These are phyloP conservation scores for Starmerella kuoi DNA, from an alignment of 805 yeast species.

Conservation along the genomic window DNA sequence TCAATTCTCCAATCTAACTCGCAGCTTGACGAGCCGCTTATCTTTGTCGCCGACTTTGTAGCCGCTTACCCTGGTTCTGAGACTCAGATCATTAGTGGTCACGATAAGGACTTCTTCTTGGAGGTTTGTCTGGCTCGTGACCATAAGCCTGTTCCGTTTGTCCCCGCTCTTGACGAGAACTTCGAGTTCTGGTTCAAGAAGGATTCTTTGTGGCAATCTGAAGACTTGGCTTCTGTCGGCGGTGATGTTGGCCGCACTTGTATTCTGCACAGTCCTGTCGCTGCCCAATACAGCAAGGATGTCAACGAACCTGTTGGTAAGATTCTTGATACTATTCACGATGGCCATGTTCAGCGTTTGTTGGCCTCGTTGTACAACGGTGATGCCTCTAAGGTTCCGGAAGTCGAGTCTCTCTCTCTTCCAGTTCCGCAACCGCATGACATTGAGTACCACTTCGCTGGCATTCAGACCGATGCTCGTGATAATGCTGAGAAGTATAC, in stretches of 20 bases:
- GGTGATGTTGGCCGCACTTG: slow-evolving; percentile 98
- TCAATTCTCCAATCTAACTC: slow-evolving; percentile 66
- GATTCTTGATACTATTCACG: slow-evolving; percentile 76
- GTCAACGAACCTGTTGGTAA: slow-evolving; percentile 89
- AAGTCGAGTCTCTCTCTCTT: slow-evolving; percentile 80
- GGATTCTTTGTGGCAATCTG: slow-evolving; percentile 98
- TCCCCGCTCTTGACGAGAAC: slow-evolving; percentile 87
- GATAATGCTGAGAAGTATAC: slow-evolving; percentile 26
- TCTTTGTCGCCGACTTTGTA: slow-evolving; percentile 48
- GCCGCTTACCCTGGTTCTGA: slow-evolving; percentile 60
- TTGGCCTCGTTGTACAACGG: slow-evolving; percentile 52
- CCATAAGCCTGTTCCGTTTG: slow-evolving; percentile 97
- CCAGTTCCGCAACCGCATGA: slow-evolving; percentile 28
- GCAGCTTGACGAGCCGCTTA: slow-evolving; percentile 52
- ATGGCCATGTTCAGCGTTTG: slow-evolving; percentile 69
- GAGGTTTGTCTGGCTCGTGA: slow-evolving; percentile 65
- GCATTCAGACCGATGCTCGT: slow-evolving; percentile 20
- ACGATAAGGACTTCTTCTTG: slow-evolving; percentile 88
- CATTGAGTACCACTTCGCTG: slow-evolving; percentile 25
- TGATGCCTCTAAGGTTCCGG: slow-evolving; percentile 65
- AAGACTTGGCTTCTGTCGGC: slow-evolving; percentile 89
- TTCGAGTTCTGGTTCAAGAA: slow-evolving; percentile 95
- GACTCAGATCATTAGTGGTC: slow-evolving; percentile 79
- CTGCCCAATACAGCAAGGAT: slow-evolving; percentile 77
- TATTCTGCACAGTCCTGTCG: slow-evolving; percentile 96